Evolutionary conservation across 257 asterid genomes (phyloP).

Genomic region (Salvia splendens): DNA sequence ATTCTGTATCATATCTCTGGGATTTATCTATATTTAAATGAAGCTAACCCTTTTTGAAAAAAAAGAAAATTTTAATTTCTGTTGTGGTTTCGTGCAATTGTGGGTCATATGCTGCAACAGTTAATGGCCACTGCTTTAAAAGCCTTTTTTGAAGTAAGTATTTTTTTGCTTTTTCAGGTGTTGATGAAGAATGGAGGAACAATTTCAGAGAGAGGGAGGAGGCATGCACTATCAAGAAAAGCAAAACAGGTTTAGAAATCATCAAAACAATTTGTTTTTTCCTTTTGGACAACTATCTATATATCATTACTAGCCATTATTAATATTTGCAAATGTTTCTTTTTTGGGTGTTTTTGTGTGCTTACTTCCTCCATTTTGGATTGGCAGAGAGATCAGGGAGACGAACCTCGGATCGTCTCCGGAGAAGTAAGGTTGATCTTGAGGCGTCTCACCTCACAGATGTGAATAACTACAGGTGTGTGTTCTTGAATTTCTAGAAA

Average conservation of each 20-base stretch:
- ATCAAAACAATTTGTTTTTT: conserved; percentile 39
- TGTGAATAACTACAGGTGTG: conserved; percentile 63
- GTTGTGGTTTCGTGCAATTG: conserved; percentile 41
- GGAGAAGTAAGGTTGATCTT: conserved; percentile 63
- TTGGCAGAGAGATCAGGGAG: conserved; percentile 50
- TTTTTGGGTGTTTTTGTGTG: conserved; percentile 4
- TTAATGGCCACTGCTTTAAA: conserved; percentile 52
- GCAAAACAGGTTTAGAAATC: conserved; percentile 74
- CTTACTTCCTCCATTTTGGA: conserved; percentile 22
- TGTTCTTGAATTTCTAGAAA: not conserved
- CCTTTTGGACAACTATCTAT: conserved; percentile 66
- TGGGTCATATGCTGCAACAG: conserved; percentile 51
- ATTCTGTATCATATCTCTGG: conserved; percentile 34
- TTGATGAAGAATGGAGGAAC: conserved; percentile 93
- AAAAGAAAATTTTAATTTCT: not conserved
- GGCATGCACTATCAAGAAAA: conserved; percentile 87
- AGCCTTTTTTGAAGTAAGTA: conserved; percentile 22
- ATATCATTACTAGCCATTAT: conserved; percentile 27
- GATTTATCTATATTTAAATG: conserved; percentile 28
- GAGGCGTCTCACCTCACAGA: conserved; percentile 74
- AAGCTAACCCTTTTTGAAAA: conserved; percentile 11
- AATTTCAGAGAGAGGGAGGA: conserved; percentile 64
- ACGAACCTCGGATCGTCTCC: conserved; percentile 49
- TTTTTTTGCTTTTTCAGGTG: conserved; percentile 71
- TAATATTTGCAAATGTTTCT: not conserved